A percentile compares a stretch with the other conserved stretches of the same genome.
Conservation (phyloP, 2,329 filamentous ascomycete genomes). For the Neoarthrinium moseri region DNA sequence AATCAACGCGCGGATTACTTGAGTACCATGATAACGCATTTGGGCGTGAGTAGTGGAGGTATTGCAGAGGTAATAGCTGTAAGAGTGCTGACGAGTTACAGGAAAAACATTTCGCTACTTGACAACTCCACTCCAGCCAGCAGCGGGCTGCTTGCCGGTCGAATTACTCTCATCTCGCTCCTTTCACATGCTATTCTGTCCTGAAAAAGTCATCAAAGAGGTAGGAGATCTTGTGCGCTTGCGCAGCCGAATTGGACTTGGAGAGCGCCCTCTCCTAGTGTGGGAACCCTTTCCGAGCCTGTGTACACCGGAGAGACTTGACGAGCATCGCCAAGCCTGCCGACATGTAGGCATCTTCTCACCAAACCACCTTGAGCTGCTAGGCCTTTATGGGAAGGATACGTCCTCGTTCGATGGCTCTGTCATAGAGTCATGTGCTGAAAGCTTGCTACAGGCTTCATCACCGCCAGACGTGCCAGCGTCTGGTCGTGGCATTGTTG, state of each 20-base stretch:
- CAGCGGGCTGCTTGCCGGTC: slow-evolving; percentile 10
- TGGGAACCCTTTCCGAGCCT: slow-evolving; percentile 15
- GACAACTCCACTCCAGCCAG: slow-evolving; percentile 16
- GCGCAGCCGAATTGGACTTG: slow-evolving; percentile 2
- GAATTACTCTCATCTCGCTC: slow-evolving; percentile 13
- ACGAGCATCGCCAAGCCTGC: slow-evolving; percentile 21
- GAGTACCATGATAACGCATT: slow-evolving; percentile 24
- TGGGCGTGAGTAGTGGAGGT: slow-evolving; percentile 18
- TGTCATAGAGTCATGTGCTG: slow-evolving; percentile 15
- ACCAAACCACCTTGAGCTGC: slow-evolving; percentile 36
- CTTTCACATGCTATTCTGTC: slow-evolving; percentile 24
- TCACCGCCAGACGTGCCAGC: background rate
- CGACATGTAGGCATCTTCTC: slow-evolving; percentile 31
- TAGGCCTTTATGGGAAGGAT: slow-evolving; percentile 17
- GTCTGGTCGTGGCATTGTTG: slow-evolving; percentile 16
- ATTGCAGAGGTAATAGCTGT: background rate
- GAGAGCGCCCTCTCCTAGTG: slow-evolving; percentile 8
- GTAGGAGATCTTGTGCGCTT: slow-evolving; percentile 18
- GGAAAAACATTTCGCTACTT: slow-evolving; percentile 21
- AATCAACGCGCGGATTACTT: slow-evolving; percentile 14
- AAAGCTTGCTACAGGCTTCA: slow-evolving; percentile 27
- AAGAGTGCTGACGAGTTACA: background rate
- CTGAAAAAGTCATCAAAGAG: slow-evolving; percentile 14
- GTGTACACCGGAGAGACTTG: slow-evolving; percentile 21
- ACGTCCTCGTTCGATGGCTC: slow-evolving; percentile 20